A percentile compares a stretch with the other conserved stretches of the same genome.
Conservation (phyloP, 106 monocot genomes). For the Cymbidium sinense region DNA sequence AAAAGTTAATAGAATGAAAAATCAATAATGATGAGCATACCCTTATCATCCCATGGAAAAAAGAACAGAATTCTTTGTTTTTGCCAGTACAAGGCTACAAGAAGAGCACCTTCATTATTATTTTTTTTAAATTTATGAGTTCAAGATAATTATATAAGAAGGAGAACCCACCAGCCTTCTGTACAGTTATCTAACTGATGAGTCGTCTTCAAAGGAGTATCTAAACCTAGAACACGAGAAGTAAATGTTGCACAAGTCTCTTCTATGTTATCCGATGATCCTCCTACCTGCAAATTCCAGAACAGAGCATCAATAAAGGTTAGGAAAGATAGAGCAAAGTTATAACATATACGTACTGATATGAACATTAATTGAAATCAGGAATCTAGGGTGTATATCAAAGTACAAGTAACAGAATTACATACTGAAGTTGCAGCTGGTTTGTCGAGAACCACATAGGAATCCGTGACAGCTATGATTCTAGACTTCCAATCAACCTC, state of each 20-base stretch:
- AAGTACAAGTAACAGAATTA: slow-evolving; percentile 6
- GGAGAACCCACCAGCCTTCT: slow-evolving; percentile 81
- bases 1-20: not conserved
- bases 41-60: slow-evolving; percentile 93
- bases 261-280: slow-evolving; percentile 94
- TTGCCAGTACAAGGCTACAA: slow-evolving; percentile 87
- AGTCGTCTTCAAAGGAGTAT: slow-evolving; percentile 67
- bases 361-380: not conserved
- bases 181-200: slow-evolving; percentile 99
- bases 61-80: slow-evolving; percentile 89
- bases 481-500: slow-evolving; percentile 95
- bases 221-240: slow-evolving; percentile 78
- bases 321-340: not conserved
- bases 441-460: slow-evolving; percentile 91
- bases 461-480: slow-evolving; percentile 73
- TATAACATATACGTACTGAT: not conserved
- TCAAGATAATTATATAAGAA: not conserved
- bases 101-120: slow-evolving; percentile 1
- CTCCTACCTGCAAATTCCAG: slow-evolving; percentile 64
- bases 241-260: slow-evolving; percentile 91
- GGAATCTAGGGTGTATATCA: not conserved
- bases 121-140: not conserved
- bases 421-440: slow-evolving; percentile 94
- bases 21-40: slow-evolving; percentile 36
- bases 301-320: not conserved